phyloP scores from a whole-genome alignment of 2,329 filamentous ascomycete genomes.

The Ceratocystis eucalypticola region DNA sequence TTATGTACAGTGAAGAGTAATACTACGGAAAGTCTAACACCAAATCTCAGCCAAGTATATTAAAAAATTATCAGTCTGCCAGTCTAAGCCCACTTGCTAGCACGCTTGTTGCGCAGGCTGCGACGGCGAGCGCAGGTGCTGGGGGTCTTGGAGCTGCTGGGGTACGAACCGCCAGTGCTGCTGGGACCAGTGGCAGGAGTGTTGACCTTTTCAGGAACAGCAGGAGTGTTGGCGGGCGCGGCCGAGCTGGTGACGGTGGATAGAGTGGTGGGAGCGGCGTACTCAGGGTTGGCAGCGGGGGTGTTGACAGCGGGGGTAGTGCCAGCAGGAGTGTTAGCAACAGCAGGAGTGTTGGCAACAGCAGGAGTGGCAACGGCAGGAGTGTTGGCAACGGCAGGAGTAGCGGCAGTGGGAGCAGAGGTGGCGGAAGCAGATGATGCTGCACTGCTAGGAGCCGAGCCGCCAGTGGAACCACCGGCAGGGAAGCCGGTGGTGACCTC shows the following conservation, averaged over 20 bases:
- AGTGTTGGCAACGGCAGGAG: background rate
- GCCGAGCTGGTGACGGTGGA: conserved; percentile 8
- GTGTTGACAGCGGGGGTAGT: too few species aligned
- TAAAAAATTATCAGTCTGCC: background rate
- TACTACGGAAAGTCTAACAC: background rate
- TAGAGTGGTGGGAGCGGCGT: conserved; percentile 10
- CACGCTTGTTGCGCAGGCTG: conserved; percentile 8
- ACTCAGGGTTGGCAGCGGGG: background rate
- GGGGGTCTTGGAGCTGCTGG: conserved; percentile 5
- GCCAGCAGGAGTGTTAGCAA: background rate
- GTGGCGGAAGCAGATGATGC: background rate
- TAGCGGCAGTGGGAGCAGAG: background rate
- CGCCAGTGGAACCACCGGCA: conserved; percentile 1
- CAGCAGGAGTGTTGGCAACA: background rate
- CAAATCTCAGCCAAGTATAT: background rate
- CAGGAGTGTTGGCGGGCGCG: conserved; percentile 7
- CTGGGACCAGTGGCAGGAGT: background rate
- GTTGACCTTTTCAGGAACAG: background rate
- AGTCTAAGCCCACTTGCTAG: background rate
- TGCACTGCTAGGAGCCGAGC: conserved; percentile 2
- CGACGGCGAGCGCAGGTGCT: conserved; percentile 13
- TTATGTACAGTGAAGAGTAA: conserved; percentile 3
- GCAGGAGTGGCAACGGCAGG: background rate
- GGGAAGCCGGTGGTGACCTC: conserved; percentile 26
- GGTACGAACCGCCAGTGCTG: conserved; percentile 1